Evolutionary conservation across 129 eudicot genomes (phyloP), one percentile per base, ranked within the genome.

Genomic region (Tagetes erecta): DNA sequence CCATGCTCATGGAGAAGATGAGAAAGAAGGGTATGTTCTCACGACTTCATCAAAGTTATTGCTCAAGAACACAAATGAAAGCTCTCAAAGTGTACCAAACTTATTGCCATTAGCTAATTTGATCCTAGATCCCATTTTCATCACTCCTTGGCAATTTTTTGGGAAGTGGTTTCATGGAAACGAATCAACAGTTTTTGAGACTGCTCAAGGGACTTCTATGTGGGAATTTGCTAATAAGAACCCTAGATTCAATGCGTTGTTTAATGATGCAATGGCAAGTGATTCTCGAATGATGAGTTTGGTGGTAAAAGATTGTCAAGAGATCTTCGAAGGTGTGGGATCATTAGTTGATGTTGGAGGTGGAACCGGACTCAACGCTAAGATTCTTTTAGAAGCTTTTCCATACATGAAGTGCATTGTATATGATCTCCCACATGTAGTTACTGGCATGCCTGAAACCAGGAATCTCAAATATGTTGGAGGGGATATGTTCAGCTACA

Each of bases 271-370:
- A 46, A 82, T 82, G 85, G 81, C 82, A 2, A 76, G 81, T 70
- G 77, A 81, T 64, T 64, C 81, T 34, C 33, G 10, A 33, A 70
- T 81, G 75, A 60, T 82, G 72, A 64, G 39, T n/a, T 64, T 47
- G n/a, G 51, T 74, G 55, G 66, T 75, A 2, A 42, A 53, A 14
- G 80, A 72, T 3, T 62, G 52, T 68, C 76, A 67, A 45, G 56
- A 58, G 1, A 36, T 86, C 10, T 86, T 83, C 65, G 81, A 70
- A 41, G 83, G 85, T 31, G 71, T 83, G 58, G 58, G 49, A 8
- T 68, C 85, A 14, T 56, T 86, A 62, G 91, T 86, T 57, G 91
- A 86, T 67, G 91, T 83, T 14, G 91, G 82, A 1, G 91, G 91
- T 50, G 91, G 91, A 55, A 80, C 64, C 2, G 87, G 91, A 31